Evolutionary conservation across 108 stramenopile species (phyloP).

Genomic region (Fragilaria crotonensis): DNA sequence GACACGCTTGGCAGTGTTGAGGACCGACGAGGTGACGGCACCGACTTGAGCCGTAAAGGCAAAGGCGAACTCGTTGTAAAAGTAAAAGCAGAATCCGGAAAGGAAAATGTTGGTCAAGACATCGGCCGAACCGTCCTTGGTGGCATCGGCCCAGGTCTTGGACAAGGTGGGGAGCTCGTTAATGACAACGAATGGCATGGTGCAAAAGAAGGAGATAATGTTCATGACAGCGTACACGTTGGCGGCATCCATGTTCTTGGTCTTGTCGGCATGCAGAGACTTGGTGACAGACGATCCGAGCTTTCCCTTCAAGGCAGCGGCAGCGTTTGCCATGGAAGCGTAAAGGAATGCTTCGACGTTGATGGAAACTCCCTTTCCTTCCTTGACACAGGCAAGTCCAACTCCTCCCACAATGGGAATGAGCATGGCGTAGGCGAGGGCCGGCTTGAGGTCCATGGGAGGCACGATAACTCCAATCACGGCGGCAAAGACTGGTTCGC

Average conservation of each 20-base stretch:
- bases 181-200: conserved; percentile 84
- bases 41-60: conserved; percentile 82
- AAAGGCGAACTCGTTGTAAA: conserved; percentile 93
- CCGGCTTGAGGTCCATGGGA: conserved; percentile 74
- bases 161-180: conserved; percentile 58
- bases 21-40: conserved; percentile 77
- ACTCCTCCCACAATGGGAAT: conserved; percentile 94
- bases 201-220: conserved; percentile 84
- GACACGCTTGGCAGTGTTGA: conserved; percentile 89
- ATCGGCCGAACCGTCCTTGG: conserved; percentile 40
- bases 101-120: conserved; percentile 62
- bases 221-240: conserved; percentile 95
- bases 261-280: conserved; percentile 65
- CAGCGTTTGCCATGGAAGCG: conserved; percentile 89
- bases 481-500: conserved; percentile 94
- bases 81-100: conserved; percentile 91
- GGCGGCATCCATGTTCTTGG: conserved; percentile 94
- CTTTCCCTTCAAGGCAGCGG: conserved; percentile 83
- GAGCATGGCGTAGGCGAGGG: conserved; percentile 80
- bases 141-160: conserved; percentile 59
- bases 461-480: conserved; percentile 79
- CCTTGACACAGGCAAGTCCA: conserved; percentile 83
- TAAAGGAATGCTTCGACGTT: conserved; percentile 82
- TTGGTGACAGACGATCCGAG: conserved; percentile 86
- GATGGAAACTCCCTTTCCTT: conserved; percentile 87